Conservation (phyloP, 2,329 filamentous ascomycete genomes). For the Fusarium sp. region DNA sequence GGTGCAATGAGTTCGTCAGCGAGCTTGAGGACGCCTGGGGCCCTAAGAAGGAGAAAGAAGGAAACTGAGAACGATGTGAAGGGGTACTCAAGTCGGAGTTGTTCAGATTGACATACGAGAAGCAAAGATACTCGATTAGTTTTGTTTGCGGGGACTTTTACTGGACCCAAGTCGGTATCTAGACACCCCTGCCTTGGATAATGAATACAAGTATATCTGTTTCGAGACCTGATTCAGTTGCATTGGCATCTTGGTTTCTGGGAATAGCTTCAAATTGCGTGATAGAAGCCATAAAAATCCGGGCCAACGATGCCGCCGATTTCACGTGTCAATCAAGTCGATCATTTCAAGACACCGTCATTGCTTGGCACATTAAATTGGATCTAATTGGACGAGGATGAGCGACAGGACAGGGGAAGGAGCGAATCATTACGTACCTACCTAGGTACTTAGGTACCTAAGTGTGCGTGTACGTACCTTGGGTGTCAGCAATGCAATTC, state of each 20-base stretch:
- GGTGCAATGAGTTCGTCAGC: conserved; percentile 17
- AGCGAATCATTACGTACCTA: conserved; percentile 27
- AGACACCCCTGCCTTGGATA: background rate
- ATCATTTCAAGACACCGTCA: background rate
- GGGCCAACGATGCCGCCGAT: conserved; percentile 12
- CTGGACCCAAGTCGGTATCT: background rate
- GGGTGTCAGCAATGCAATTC: conserved; percentile 38
- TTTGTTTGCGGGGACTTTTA: background rate
- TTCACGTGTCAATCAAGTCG: conserved; percentile 15
- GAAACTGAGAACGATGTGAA: background rate
- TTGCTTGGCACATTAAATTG: background rate
- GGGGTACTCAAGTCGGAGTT: background rate
- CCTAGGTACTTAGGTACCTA: background rate
- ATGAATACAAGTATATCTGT: background rate
- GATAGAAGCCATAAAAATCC: background rate
- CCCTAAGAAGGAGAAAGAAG: background rate
- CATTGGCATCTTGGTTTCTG: background rate
- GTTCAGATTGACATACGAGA: background rate
- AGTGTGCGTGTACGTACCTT: conserved; percentile 35
- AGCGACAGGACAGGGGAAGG: conserved; percentile 20
- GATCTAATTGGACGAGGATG: background rate
- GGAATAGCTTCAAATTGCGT: conserved; percentile 25
- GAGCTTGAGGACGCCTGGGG: background rate
- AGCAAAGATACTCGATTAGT: background rate
- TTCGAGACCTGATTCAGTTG: background rate